Percentiles rank a stretch among this genome's conserved stretches.
These are phyloP conservation scores for Fusarium ramigenum DNA, from an alignment of 2,329 filamentous ascomycete species.

Conservation along the genomic window DNA sequence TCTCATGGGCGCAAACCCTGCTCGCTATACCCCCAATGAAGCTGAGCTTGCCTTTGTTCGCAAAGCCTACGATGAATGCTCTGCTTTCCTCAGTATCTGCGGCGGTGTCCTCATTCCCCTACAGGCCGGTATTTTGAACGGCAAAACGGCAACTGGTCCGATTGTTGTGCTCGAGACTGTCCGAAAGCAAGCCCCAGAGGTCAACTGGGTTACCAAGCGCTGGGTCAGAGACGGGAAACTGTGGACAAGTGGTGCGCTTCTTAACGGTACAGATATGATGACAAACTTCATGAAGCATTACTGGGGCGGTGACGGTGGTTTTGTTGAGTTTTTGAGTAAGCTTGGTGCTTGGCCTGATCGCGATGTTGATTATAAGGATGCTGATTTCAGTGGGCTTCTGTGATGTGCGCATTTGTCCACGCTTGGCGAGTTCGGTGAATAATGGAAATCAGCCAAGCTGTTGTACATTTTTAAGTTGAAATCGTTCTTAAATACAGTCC, in stretches of 20 bases:
- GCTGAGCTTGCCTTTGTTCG: slow-evolving; percentile 50
- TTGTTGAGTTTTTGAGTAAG: slow-evolving; percentile 34
- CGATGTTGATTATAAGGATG: slow-evolving; percentile 48
- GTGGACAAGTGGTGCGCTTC: slow-evolving; percentile 48
- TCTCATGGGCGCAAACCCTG: slow-evolving; percentile 51
- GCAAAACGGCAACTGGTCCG: slow-evolving; percentile 52
- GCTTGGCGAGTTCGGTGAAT: no score
- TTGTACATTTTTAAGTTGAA: neutral
- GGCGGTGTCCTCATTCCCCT: slow-evolving; percentile 48
- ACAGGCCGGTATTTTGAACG: slow-evolving; percentile 49
- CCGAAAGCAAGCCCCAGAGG: slow-evolving; percentile 40
- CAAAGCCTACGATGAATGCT: slow-evolving; percentile 46
- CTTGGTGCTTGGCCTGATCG: slow-evolving; percentile 42
- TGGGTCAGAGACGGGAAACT: slow-evolving; percentile 50
- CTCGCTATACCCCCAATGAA: slow-evolving; percentile 43
- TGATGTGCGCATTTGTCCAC: accelerated
- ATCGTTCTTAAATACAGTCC: no score
- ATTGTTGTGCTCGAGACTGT: slow-evolving; percentile 42
- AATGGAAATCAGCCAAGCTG: neutral
- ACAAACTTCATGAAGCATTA: slow-evolving; percentile 41
- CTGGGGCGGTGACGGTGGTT: slow-evolving; percentile 41
- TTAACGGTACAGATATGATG: slow-evolving; percentile 51
- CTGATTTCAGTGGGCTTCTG: neutral
- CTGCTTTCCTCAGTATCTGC: slow-evolving; percentile 53
- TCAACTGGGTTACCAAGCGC: slow-evolving; percentile 52